Conservation (phyloP, 1,284 basidiomycete species). For the Austroboletus niveus region DNA sequence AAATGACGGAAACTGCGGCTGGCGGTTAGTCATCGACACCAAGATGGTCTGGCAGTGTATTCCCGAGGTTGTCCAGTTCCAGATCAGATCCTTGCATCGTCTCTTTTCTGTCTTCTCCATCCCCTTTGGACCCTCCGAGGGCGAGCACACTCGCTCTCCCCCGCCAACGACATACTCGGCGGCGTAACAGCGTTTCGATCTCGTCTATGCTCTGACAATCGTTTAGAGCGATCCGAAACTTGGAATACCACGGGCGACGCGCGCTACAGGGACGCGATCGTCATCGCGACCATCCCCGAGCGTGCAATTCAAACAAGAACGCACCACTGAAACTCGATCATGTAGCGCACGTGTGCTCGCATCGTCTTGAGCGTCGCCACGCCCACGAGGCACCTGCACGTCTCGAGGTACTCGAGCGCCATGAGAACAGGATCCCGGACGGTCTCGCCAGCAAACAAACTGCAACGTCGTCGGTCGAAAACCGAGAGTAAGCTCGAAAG, state of each 20-base stretch:
- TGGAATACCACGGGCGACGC: slow-evolving; percentile 54
- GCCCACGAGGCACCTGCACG: slow-evolving; percentile 49
- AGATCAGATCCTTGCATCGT: neutral
- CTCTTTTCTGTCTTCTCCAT: slow-evolving; percentile 2
- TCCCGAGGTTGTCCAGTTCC: slow-evolving; percentile 1
- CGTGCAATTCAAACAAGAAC: slow-evolving; percentile 15
- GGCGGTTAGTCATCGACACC: neutral
- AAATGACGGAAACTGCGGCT: neutral
- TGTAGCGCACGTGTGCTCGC: slow-evolving; percentile 59
- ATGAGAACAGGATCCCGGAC: slow-evolving; percentile 60
- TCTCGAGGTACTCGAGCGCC: slow-evolving; percentile 59
- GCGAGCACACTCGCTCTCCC: slow-evolving; percentile 30
- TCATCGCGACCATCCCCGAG: slow-evolving; percentile 1
- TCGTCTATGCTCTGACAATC: slow-evolving; percentile 44
- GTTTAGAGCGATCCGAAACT: slow-evolving; percentile 48
- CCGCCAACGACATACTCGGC: slow-evolving; percentile 52
- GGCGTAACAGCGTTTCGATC: slow-evolving; percentile 44
- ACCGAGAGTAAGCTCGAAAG: neutral
- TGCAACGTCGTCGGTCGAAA: slow-evolving; percentile 17
- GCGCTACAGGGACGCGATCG: slow-evolving; percentile 31
- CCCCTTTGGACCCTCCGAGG: neutral
- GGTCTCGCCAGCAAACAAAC: slow-evolving; percentile 49
- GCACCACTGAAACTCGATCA: slow-evolving; percentile 64
- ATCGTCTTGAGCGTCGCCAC: slow-evolving; percentile 47
- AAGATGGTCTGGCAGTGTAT: neutral